Conservation (phyloP, 1,139 yeast species). For the Blastobotrys buckinghamii region DNA sequence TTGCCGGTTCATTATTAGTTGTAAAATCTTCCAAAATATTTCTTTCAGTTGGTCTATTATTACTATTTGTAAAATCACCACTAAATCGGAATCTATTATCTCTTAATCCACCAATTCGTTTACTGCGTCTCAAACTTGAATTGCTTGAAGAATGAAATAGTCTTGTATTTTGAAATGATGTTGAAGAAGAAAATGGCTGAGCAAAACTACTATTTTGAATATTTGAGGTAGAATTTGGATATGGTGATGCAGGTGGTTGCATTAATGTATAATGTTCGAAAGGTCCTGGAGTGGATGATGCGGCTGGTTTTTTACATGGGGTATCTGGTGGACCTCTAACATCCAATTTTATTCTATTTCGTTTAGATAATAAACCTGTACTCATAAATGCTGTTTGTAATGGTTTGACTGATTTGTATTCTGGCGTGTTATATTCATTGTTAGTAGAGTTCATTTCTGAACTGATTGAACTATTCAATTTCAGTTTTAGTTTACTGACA, state of each 20-base stretch:
- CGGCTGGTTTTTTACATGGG: conserved; percentile 60
- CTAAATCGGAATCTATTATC: conserved; percentile 24
- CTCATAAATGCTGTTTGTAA: conserved; percentile 79
- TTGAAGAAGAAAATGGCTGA: background rate
- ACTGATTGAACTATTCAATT: conserved; percentile 24
- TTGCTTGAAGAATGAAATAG: background rate
- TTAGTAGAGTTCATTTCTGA: conserved; percentile 14
- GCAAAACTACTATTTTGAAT: background rate
- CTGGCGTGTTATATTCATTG: conserved; percentile 39
- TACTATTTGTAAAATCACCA: conserved; percentile 13
- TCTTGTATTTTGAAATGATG: background rate
- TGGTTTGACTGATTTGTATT: conserved; percentile 70
- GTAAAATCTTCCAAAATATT: conserved; percentile 7
- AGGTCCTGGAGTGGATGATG: conserved; percentile 10
- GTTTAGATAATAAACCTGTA: conserved; percentile 69
- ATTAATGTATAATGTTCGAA: background rate
- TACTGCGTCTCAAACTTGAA: conserved; percentile 1
- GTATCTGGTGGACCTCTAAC: conserved; percentile 58
- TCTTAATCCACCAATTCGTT: conserved; percentile 18
- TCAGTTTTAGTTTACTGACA: conserved; percentile 16
- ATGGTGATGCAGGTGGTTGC: background rate
- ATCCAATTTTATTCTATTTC: conserved; percentile 38
- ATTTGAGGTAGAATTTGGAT: conserved; percentile 1
- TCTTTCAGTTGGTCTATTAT: conserved; percentile 3
- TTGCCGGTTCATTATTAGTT: conserved; percentile 16